phyloP scores from a whole-genome alignment of 345 rosid species.

The Eucalyptus erythrocorys region DNA sequence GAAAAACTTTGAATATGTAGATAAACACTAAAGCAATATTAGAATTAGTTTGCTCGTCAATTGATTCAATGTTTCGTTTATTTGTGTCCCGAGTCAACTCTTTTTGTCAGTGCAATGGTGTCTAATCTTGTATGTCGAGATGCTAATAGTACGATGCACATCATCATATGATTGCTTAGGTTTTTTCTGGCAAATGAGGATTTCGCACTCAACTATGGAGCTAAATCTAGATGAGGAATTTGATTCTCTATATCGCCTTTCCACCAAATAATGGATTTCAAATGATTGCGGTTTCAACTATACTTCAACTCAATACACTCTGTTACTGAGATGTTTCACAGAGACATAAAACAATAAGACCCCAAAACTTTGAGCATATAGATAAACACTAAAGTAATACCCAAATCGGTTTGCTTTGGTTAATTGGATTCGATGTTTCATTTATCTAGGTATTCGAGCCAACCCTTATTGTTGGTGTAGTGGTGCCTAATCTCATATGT shows the following conservation, averaged over 20 bases:
- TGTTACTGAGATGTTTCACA: not conserved
- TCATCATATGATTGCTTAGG: too few species aligned
- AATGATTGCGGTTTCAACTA: too few species aligned
- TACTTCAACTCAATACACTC: too few species aligned
- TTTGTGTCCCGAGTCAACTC: not conserved
- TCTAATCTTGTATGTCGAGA: not conserved
- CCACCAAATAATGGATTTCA: too few species aligned
- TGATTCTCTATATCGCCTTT: too few species aligned
- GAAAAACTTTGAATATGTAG: not conserved
- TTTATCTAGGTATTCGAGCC: accelerated
- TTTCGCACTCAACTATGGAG: too few species aligned
- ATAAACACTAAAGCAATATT: not conserved
- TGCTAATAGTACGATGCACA: too few species aligned
- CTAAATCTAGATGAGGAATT: too few species aligned
- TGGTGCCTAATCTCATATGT: not conserved
- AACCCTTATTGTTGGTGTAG: not conserved
- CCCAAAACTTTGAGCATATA: not conserved
- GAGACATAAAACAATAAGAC: not conserved
- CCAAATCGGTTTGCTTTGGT: accelerated
- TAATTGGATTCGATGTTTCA: not conserved
- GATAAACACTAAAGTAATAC: not conserved
- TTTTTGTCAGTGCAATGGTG: not conserved
- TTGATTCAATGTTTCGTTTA: not conserved
- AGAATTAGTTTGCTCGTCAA: accelerated
- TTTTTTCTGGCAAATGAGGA: too few species aligned